Evolutionary conservation across 1,284 basidiomycete species (phyloP), one percentile per base, ranked within the genome.

Genomic region (Ustilago tritici): DNA sequence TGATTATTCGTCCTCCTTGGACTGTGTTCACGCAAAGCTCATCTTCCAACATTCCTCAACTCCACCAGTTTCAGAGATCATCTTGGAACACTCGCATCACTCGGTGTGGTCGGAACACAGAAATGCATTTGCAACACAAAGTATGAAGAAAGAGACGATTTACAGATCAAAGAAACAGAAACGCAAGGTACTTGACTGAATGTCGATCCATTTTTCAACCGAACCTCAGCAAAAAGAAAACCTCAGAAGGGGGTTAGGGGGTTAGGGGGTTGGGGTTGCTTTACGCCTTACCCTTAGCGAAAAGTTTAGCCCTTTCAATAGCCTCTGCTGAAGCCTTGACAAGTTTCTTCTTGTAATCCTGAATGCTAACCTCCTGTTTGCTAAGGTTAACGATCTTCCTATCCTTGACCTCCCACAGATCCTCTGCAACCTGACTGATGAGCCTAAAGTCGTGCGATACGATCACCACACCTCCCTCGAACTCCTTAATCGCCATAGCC

Each of bases 401-500:
- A 87, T 95, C 90, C 87, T 95, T 95, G 70, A 99, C 96, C 88
- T 99, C 96, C 96, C 96, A 99, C 12, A 99, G 91, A 87, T 98
- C 95, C 86, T 98, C 92, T 91, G 83, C 59, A 55, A 80, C 79
- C 74, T 83, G 82, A 50, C 70, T 78, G 58, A 82, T 80, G 32
- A 83, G 70, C n/a, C 81, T 66, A 65, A 86, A 84, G 72, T 84
- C 82, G 78, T 81, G 79, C 68, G 77, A 85, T 9, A 85, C 84
- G 55, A 85, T 83, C 31, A 86, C 96, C 58, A 98, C 97, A 86
- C 96, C 96, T 72, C 97, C 96, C 85, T 94, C 92, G 86, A 95
- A 99, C 86, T 93, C 93, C 88, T 97, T 97, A 89, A 99, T 98
- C 58, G 96, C 95, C 36, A 88, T 87, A 6, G 95, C 96, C 52